Percentiles rank a stretch among this genome's conserved stretches.
Conservation (phyloP, 257 asterid genomes). For the Handroanthus guayacan region DNA sequence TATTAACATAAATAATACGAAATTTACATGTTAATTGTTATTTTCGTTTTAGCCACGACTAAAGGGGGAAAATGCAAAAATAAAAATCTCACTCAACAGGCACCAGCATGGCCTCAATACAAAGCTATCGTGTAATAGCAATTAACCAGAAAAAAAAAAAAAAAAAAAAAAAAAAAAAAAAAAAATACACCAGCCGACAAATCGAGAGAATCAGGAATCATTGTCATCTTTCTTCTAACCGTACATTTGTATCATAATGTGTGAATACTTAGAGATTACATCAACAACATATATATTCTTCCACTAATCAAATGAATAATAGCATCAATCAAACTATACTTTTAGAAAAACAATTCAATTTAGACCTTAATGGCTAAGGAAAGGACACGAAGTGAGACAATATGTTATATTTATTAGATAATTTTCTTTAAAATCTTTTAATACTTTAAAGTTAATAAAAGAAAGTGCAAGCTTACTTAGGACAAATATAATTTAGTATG, state of each 20-base stretch:
- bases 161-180: no score
- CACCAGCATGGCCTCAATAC: no score
- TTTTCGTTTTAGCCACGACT: no score
- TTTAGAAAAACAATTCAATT: not conserved
- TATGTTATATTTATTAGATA: not conserved
- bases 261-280: not conserved
- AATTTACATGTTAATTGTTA: no score
- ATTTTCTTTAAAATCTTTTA: not conserved
- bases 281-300: not conserved
- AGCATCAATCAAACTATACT: not conserved
- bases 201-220: not conserved
- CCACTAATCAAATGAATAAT: not conserved
- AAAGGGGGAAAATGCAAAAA: no score
- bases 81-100: no score
- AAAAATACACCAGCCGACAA: not conserved
- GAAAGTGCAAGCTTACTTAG: not conserved
- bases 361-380: not conserved
- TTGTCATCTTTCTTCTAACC: not conserved
- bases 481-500: no score
- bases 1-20: no score
- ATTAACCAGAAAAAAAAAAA: no score
- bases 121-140: no score
- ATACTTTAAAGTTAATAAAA: not conserved
- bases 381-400: not conserved
- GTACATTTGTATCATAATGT: not conserved